Percentiles rank a stretch among this genome's conserved stretches.
phyloP scores from a whole-genome alignment of 257 asterid genomes.

The Primulina huaijiensis region DNA sequence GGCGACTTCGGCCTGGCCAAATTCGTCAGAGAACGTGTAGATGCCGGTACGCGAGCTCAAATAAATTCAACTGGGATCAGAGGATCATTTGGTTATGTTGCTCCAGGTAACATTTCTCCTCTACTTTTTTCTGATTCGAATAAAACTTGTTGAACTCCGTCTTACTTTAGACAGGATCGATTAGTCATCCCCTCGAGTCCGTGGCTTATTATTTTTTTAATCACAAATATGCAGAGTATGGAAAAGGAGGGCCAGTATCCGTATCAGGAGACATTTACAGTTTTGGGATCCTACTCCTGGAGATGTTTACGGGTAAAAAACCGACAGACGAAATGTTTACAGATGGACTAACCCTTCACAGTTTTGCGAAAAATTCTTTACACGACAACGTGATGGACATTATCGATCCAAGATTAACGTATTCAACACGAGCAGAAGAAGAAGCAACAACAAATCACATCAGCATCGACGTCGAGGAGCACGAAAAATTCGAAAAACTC shows the following conservation, averaged over 20 bases:
- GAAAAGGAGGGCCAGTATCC: conserved; percentile 28
- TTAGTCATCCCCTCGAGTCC: not conserved
- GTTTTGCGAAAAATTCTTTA: conserved; percentile 14
- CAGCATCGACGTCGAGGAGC: no score
- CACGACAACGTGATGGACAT: not conserved
- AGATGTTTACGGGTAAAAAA: conserved; percentile 30
- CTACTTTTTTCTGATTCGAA: not conserved
- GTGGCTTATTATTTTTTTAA: not conserved
- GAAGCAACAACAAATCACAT: not conserved
- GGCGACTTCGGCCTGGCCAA: conserved; percentile 28
- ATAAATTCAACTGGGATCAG: conserved; percentile 27
- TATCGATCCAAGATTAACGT: conserved; percentile 19
- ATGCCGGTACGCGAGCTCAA: conserved; percentile 9
- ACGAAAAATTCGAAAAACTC: not conserved
- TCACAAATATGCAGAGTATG: conserved; percentile 26
- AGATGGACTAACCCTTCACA: conserved; percentile 26
- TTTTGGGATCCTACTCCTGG: conserved; percentile 27
- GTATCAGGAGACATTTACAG: conserved; percentile 30
- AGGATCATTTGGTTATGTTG: conserved; percentile 37
- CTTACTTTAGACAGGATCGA: not conserved
- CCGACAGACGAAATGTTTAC: conserved; percentile 29
- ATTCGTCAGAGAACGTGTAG: conserved; percentile 12
- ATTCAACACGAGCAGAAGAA: not conserved
- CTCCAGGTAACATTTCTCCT: conserved; percentile 24
- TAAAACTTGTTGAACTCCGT: not conserved